These are phyloP conservation scores for Penicillium sp. DNA, from an alignment of 2,329 filamentous ascomycete species.

Conservation along the genomic window DNA sequence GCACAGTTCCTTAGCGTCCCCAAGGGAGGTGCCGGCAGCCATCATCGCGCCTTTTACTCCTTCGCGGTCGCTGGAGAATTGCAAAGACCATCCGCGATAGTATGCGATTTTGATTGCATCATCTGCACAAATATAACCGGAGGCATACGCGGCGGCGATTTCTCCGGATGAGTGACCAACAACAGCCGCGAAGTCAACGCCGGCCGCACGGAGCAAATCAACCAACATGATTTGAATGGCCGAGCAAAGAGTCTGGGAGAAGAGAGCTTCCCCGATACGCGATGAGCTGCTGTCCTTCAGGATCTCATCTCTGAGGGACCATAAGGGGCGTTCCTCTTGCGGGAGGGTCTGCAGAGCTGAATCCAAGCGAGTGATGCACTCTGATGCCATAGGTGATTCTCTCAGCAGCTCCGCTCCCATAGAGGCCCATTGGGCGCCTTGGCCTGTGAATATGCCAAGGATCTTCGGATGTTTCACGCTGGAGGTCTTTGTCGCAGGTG, in stretches of 20 bases:
- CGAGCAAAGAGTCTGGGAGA: conserved; percentile 27
- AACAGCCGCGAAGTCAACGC: conserved; percentile 37
- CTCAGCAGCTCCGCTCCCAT: conserved; percentile 27
- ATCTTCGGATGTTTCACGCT: conserved; percentile 13
- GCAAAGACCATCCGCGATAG: conserved; percentile 43
- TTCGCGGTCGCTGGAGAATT: conserved; percentile 10
- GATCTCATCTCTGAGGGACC: conserved; percentile 21
- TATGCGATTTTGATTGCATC: conserved; percentile 50
- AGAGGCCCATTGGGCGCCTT: conserved; percentile 33
- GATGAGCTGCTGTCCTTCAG: conserved; percentile 12
- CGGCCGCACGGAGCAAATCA: conserved; percentile 28
- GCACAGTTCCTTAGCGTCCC: conserved; percentile 37
- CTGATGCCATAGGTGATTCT: conserved; percentile 6
- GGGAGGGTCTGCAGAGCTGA: conserved; percentile 20
- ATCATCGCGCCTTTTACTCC: conserved; percentile 48
- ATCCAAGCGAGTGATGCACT: conserved; percentile 19
- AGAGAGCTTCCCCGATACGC: conserved; percentile 19
- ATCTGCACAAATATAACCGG: conserved; percentile 41
- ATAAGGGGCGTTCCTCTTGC: conserved; percentile 22
- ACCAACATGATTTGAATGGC: conserved; percentile 31
- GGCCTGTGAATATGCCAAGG: conserved; percentile 31
- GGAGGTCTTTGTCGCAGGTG: conserved; percentile 5
- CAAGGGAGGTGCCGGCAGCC: conserved; percentile 42
- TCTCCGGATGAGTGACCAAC: conserved; percentile 54
- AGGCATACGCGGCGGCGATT: conserved; percentile 52